Base-by-base conservation (phyloP, 176 grass and related monocot genomes). In the Chloris gayana region DNA sequence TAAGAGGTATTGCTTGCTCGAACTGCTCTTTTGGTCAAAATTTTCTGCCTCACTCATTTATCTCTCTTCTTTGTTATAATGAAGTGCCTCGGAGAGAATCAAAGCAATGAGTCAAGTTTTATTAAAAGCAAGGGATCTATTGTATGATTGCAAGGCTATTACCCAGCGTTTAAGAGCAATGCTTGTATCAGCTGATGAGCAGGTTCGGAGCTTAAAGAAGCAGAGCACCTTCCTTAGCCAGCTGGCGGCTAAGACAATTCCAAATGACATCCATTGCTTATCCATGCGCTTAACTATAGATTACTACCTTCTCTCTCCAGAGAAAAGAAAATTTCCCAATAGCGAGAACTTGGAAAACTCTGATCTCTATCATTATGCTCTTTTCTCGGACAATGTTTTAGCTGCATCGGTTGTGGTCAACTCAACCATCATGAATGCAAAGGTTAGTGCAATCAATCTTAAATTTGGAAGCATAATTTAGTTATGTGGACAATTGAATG, bases 391-490 rank as follows among this genome's bases (percentile, higher is more conserved):
- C 81, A 91, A 91, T 87, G 89, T 91, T 79, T 67, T 91, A 77
- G 89, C 89, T 81, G 89, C 89, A 84, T 91, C 89, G 44, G 89
- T 91, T 67, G 89, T 91, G 63, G 85, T 91, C 57, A 91, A 91
- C 60, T 85, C 89, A 87, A 87, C 89, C 49, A 81, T 91, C 67
- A 78, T 85, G 85, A 91, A 87, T 69, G 89, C 89, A 18, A 87
- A 91, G 81, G 89, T 91, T 24, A 60, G 67, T 81, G 31, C 34
- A 71, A 62, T 71, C 49, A 26, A 44, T 47, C 39, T 69, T 77
- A 1, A n/a, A 61, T 51, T 73, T 66, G 68, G 4, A 78, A 61
- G 42, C 67, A 17, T 21, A 18, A n/a, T 69, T 83, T 78, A 15
- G 9, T 31, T 47, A 22, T n/a, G 8, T 51, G 22, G 38, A 32